Conservation (phyloP, 768 basidiomycete species). For the Serpula lacrymans region DNA sequence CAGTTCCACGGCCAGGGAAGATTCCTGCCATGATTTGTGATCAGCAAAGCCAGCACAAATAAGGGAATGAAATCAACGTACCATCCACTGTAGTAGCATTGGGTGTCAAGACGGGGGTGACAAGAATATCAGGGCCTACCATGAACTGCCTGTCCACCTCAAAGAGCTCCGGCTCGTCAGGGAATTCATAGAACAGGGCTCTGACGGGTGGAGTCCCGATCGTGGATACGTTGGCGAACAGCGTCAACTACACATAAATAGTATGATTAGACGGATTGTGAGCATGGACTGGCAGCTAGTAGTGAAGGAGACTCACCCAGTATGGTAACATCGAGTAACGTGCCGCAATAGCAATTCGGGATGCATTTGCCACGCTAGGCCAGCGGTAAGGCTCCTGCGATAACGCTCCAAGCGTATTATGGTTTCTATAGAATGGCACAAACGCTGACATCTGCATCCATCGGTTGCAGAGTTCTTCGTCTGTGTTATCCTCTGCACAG, state of each 20-base stretch:
- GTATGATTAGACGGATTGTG: not conserved
- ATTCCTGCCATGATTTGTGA: constrained; percentile 38
- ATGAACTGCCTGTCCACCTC: constrained; percentile 67
- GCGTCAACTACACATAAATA: constrained; percentile 50
- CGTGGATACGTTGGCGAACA: constrained; percentile 66
- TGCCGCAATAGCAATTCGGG: constrained; percentile 55
- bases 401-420: constrained; percentile 55
- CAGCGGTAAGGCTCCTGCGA: constrained; percentile 72
- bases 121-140: constrained; percentile 64
- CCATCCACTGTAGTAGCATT: constrained; percentile 68
- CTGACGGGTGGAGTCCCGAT: constrained; percentile 68
- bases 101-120: constrained; percentile 71
- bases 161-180: constrained; percentile 62
- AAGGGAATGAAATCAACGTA: constrained; percentile 20
- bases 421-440: constrained; percentile 72
- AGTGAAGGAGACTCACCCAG: constrained; percentile 45
- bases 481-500: constrained; percentile 44
- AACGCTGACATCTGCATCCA: constrained; percentile 79
- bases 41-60: not conserved
- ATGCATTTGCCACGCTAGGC: constrained; percentile 68
- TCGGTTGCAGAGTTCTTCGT: constrained; percentile 71
- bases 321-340: constrained; percentile 67
- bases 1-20: constrained; percentile 58
- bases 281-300: not conserved
- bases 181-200: constrained; percentile 78